Base-by-base conservation (phyloP, 2,329 filamentous ascomycete species). In the Aspergillus japonicus region DNA sequence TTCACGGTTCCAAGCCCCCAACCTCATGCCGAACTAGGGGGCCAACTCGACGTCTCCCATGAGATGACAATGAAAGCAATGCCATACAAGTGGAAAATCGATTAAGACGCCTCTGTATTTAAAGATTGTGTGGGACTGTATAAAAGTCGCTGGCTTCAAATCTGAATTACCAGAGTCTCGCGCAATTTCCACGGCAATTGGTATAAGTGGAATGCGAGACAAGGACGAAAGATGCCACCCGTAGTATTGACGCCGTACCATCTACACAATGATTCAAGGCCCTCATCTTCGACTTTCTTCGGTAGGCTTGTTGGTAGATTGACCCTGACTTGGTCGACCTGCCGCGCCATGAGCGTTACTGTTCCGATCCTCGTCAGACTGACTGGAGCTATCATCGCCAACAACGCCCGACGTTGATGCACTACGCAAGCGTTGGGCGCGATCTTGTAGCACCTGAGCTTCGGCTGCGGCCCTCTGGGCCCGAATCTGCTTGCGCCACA, bases 401-500 rank as follows among this genome's bases (percentile, higher is more conserved):
- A 54, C 69, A 50, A 69, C 73, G 47, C 70, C 73, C 35, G 73
- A 67, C 26, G 73, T 71, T 10, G 75, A 76, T 47, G 75, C 77
- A 61, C 74, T 78, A 54, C 76, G 74, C 42, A 79, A 69, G 59
- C 75, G 74, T 61, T 78, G 71, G 3, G 78, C 79, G 10, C 75
- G 74, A 58, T 77, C 74, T 55, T 78, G 73, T 26, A 81, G 70
- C 29, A 78, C 74, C 58, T 80, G 76, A 6, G 85, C 86, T 69
- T 87, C 83, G 58, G 85, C 83, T 3, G 85, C 85, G 5, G 89
- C 90, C 64, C 84, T 84, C 71, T 93, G 89, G 2, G 90, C 90
- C 61, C 89, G 85, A 63, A 90, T 92, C 75, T 96, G 92, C 76
- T 93, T 94, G 64, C 88, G 87, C 92, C 92, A 96, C 87, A 96